A percentile compares a stretch with the other conserved stretches of the same genome.
Evolutionary conservation across 148 eudicot genomes (phyloP).

Genomic region (Amaranthus hypochondriacus): DNA sequence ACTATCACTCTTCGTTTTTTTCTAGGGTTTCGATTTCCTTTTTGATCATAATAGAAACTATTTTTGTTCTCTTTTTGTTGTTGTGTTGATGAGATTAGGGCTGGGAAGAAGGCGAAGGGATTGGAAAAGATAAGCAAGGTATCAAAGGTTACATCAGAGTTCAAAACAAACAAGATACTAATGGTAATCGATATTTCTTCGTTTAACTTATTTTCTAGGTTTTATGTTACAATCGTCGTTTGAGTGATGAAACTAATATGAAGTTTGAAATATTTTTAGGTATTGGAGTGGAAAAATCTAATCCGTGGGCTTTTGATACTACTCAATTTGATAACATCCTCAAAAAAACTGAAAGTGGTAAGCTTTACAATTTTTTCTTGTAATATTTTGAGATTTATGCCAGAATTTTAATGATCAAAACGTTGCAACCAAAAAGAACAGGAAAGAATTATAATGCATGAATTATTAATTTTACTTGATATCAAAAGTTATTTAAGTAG

Average conservation of each 20-base stretch:
- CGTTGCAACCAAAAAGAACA: too few species aligned
- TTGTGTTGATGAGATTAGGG: slow-evolving; percentile 42
- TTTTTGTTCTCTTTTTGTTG: not conserved
- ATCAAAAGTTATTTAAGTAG: too few species aligned
- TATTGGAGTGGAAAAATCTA: slow-evolving; percentile 74
- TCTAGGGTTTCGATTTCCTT: slow-evolving; percentile 10
- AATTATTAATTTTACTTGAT: too few species aligned
- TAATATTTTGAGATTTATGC: not conserved
- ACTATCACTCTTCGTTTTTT: not conserved
- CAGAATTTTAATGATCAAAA: too few species aligned
- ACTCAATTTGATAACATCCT: slow-evolving; percentile 88
- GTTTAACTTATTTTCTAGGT: not conserved
- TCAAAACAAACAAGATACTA: slow-evolving; percentile 79
- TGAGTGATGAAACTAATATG: not conserved
- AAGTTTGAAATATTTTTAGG: slow-evolving; percentile 34
- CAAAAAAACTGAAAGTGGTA: slow-evolving; percentile 91
- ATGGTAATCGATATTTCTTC: slow-evolving; percentile 27
- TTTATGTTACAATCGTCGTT: not conserved
- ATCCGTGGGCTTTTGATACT: slow-evolving; percentile 93
- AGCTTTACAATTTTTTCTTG: slow-evolving; percentile 6
- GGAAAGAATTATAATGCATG: too few species aligned
- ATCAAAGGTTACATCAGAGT: slow-evolving; percentile 93
- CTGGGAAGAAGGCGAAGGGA: slow-evolving; percentile 99
- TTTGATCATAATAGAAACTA: not conserved
- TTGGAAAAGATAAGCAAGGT: slow-evolving; percentile 96